Percentiles rank a stretch among this genome's conserved stretches.
Evolutionary conservation across 2,329 filamentous ascomycete species (phyloP).

Genomic region (Cladosporium cucumerinum): DNA sequence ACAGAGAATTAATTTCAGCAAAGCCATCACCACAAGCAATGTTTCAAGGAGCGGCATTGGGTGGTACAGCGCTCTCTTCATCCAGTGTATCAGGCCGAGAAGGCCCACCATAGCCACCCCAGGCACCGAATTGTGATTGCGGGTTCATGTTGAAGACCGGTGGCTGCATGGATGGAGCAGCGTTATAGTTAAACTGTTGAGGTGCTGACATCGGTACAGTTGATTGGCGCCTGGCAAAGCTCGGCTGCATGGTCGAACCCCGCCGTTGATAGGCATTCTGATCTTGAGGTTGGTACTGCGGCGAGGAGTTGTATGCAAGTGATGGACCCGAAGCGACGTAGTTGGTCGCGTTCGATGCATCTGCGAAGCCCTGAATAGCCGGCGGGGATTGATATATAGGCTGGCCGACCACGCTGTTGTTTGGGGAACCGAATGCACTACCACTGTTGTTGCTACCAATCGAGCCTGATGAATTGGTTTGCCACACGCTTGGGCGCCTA

Average conservation of each 20-base stretch:
- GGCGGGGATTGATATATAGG: slow-evolving; percentile 9
- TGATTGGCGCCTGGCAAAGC: not conserved
- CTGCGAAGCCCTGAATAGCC: slow-evolving; percentile 15
- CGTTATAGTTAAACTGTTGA: slow-evolving; percentile 23
- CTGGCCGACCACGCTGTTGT: slow-evolving; percentile 11
- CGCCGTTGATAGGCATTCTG: slow-evolving; percentile 18
- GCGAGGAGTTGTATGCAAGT: slow-evolving; percentile 21
- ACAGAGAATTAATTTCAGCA: not conserved
- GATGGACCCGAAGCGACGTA: slow-evolving; percentile 17
- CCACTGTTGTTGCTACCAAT: slow-evolving; percentile 25
- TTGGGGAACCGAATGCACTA: slow-evolving; percentile 24
- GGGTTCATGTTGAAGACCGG: slow-evolving; percentile 3
- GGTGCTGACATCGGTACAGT: not conserved
- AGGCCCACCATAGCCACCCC: slow-evolving; percentile 29
- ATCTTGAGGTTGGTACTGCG: slow-evolving; percentile 18
- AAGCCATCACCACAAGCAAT: slow-evolving; percentile 3
- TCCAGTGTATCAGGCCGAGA: slow-evolving; percentile 27
- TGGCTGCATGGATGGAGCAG: slow-evolving; percentile 5
- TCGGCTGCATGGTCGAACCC: slow-evolving; percentile 8
- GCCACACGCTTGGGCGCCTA: slow-evolving; percentile 30
- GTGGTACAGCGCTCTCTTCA: slow-evolving; percentile 34
- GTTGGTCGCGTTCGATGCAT: slow-evolving; percentile 3
- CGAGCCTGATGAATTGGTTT: slow-evolving; percentile 25
- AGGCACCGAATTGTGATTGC: slow-evolving; percentile 30
- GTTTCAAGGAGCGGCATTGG: slow-evolving; percentile 14